These are phyloP conservation scores for Globisporangium canariense DNA, from an alignment of 352 stramenopile species.

Conservation along the genomic window DNA sequence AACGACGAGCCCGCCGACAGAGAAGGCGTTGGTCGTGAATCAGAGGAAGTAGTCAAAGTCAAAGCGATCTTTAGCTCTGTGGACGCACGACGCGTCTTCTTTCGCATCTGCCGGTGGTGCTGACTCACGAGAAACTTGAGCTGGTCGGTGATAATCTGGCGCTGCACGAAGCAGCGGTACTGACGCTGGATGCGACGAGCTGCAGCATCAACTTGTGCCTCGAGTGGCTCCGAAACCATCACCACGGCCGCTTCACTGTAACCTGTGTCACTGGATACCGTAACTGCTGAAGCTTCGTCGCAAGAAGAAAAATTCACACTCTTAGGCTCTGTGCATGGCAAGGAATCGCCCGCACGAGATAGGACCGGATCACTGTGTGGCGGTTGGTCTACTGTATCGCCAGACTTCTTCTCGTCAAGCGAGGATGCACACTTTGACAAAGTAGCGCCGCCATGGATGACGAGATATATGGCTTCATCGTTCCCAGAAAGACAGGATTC, in stretches of 20 bases:
- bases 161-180: conserved; percentile 32
- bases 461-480: too few species aligned
- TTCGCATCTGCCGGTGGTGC: conserved; percentile 25
- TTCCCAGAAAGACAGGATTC: too few species aligned
- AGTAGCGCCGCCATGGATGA: neutral
- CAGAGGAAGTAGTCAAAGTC: neutral
- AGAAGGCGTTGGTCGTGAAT: neutral
- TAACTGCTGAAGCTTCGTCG: too few species aligned
- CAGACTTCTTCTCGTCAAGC: neutral
- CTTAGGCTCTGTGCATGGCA: neutral
- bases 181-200: conserved; percentile 28
- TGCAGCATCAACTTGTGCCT: neutral
- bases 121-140: conserved; percentile 37
- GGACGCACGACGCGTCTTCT: conserved; percentile 20
- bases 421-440: neutral
- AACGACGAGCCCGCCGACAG: neutral
- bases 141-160: conserved; percentile 33
- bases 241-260: neutral
- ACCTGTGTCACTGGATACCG: neutral
- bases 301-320: neutral
- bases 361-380: neutral
- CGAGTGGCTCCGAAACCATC: neutral
- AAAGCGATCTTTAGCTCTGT: neutral
- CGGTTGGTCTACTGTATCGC: neutral
- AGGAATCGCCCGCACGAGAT: neutral